Evolutionary conservation across 2,329 filamentous ascomycete species (phyloP), one percentile per base, ranked within the genome.

Genomic region (Sporothrix globosa): DNA sequence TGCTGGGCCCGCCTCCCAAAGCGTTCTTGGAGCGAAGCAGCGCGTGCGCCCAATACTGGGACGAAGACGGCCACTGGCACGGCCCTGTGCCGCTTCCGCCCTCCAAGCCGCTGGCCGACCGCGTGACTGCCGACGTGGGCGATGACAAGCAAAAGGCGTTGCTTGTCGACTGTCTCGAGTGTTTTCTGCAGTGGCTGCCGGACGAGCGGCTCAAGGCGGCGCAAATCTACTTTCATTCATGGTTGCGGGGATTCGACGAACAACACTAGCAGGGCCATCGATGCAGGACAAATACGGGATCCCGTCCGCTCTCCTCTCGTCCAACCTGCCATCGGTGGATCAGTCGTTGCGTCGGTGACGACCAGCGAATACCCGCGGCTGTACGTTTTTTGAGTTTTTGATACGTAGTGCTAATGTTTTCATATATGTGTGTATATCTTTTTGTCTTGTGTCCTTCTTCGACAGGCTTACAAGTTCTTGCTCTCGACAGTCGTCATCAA

Each of bases 1-100:
- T 78, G 0, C 72, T 77, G 21, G 77, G 77, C 0, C 76, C 75
- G 0, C 77, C 77, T 4, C 77, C 77, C 0, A 61, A 52, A 3
- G 73, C 72, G 46, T 76, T 79, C 19, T 72, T 77, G 0, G 54
- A 71, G 46, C 74, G 69, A 21, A 76, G 74, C 58, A 14, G 69
- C 0, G 69, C 73, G 39, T 73, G 76, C 4, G n/a, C 58, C 10
- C 76, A 74, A 63, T 78, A 77, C 63, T 78, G 76, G 77, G 66
- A 76, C 44, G 44, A 21, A 2, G 5, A 60, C 3, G 56, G 30
- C 30, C 39, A 41, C 54, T 60, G 30, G 30, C 3, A 39, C 14
- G 56, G 56, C 6, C 56, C 56, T 10, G 30, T 60, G 2, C 17
- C 56, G 0, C 30, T 60, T 30, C 56, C 56, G 17, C 53, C 53